Evolutionary conservation across 768 basidiomycete genomes (phyloP), one percentile per base, ranked within the genome.

Genomic region (Termitomyces bulborhizus): DNA sequence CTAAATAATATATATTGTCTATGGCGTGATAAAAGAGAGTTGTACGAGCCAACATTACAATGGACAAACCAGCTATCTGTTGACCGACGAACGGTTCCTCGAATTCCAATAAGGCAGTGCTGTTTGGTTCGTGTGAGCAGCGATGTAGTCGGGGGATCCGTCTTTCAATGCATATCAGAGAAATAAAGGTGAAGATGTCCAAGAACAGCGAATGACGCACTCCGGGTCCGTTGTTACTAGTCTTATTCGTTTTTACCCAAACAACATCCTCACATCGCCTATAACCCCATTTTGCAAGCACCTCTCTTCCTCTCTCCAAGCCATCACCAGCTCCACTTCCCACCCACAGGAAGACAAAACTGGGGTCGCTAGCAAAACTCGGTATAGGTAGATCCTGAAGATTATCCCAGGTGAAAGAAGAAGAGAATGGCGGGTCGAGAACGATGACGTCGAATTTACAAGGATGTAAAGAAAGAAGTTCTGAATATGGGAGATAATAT

Each of bases 41-140:
- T 44, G 15, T 42, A 69, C 90, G 49, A 67, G 90, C 91, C 93
- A 60, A 99, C 89, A 70, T 99, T 99, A 66, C 95, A 98, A 69
- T 99, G 96, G 0, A 97, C 96, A 70, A 98, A 95, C 87, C 92
- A 91, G 57, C 86, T 88, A 67, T 99, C 97, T 1, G 90, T 95
- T 18, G 91, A 92, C 31, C 97, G 80, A 24, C 96, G 83, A 12
- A 99, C 96, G 1, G 97, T 98, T 13, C 97, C 97, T 46, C 93
- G 83, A 60, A 99, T 98, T 39, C 96, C 96, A 79, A 98, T 97
- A 47, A 98, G 72, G 68, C 95, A 98, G 65, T 98, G 96, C 62
- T 98, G 92, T 68, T 98, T 93, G 37, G 93, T 93, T 27, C 94
- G 81, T 21, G 89, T 92, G 31, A 96, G 76, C 27, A 98, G 73